Conservation (phyloP, 805 yeast species). For the Metschnikowia santaceciliae region DNA sequence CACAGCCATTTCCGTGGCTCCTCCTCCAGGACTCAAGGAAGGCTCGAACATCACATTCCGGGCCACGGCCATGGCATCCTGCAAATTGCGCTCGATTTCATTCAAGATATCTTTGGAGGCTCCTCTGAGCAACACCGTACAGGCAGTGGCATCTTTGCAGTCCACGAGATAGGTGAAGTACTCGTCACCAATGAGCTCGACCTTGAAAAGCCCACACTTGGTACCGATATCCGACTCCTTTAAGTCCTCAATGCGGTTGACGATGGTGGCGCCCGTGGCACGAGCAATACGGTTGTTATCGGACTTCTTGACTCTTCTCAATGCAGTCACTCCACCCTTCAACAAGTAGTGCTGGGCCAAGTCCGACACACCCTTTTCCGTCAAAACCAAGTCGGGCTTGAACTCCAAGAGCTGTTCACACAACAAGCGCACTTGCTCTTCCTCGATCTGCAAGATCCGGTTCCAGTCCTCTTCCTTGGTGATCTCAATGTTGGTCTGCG, state of each 20-base stretch:
- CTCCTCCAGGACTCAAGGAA: conserved; percentile 95
- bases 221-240: conserved; percentile 88
- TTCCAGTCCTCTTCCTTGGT: conserved; percentile 96
- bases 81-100: conserved; percentile 94
- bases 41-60: conserved; percentile 95
- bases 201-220: conserved; percentile 84
- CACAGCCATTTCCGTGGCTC: conserved; percentile 99
- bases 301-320: conserved; percentile 91
- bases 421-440: conserved; percentile 86
- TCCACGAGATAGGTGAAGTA: conserved; percentile 82
- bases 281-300: conserved; percentile 96
- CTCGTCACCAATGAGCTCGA: conserved; percentile 95
- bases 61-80: conserved; percentile 98
- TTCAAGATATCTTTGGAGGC: conserved; percentile 95
- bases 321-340: conserved; percentile 87
- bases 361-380: conserved; percentile 98
- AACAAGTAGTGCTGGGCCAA: conserved; percentile 94
- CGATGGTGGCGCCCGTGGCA: conserved; percentile 97
- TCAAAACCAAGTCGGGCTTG: conserved; percentile 91
- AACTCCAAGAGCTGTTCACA: conserved; percentile 81
- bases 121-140: conserved; percentile 90
- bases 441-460: conserved; percentile 92
- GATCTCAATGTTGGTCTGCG: conserved; percentile 96
- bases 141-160: conserved; percentile 85
- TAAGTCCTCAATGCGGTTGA: conserved; percentile 91